These are phyloP conservation scores for Bassia scoparia DNA, from an alignment of 148 eudicot genomes.

Conservation along the genomic window DNA sequence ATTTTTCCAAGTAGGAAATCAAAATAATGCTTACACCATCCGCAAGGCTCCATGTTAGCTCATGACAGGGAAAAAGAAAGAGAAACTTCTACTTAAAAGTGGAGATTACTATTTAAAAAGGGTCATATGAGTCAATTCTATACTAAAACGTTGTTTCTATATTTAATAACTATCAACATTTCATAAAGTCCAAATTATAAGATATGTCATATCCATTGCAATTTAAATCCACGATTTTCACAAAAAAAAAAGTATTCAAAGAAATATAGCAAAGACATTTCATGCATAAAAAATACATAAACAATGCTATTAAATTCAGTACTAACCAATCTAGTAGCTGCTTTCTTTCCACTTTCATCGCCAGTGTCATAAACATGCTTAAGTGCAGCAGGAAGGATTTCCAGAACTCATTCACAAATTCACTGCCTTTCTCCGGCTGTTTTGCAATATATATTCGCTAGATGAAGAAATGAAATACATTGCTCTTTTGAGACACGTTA, in stretches of 20 bases:
- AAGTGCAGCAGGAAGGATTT: constrained; percentile 83
- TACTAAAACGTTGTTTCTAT: background rate
- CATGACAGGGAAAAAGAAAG: background rate
- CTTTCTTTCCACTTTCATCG: constrained; percentile 65
- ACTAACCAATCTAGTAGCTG: constrained; percentile 78
- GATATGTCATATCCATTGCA: background rate
- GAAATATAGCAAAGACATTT: no score
- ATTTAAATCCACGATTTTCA: no score
- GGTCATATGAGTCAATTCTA: background rate
- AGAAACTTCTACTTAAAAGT: no score
- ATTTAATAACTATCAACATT: background rate
- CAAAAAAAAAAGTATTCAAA: no score
- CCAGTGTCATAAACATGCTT: constrained; percentile 65
- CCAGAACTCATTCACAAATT: constrained; percentile 96
- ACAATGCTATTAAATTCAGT: background rate
- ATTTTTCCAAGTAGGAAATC: background rate
- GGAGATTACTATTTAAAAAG: no score
- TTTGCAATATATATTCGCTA: constrained; percentile 91
- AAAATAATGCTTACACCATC: background rate
- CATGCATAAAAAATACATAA: no score
- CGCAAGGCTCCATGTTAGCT: background rate
- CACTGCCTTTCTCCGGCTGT: constrained; percentile 85
- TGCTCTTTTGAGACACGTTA: constrained; percentile 66
- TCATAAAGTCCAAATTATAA: background rate
- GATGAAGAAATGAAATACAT: constrained; percentile 64